Conservation (phyloP, 2,329 filamentous ascomycete genomes). For the Calonectria fujianensis region DNA sequence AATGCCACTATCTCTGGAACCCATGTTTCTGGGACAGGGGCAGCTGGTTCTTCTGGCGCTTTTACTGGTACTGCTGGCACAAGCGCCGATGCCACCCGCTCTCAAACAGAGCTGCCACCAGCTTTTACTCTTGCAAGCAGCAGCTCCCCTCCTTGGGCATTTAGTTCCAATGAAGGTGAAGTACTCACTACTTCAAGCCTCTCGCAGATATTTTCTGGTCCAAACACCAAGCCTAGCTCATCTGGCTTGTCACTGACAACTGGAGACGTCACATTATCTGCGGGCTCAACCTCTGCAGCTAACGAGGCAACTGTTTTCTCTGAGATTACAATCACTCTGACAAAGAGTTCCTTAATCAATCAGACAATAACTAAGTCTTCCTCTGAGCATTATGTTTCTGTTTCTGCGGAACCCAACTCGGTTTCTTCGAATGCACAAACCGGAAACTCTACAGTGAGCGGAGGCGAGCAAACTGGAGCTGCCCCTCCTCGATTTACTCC, state of each 20-base stretch:
- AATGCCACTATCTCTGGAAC: neutral
- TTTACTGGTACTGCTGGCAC: neutral
- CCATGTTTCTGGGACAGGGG: neutral
- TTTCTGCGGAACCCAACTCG: neutral
- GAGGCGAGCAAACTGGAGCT: neutral
- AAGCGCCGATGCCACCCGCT: neutral
- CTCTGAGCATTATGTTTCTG: neutral
- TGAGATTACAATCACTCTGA: slow-evolving; percentile 7
- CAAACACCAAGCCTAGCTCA: neutral
- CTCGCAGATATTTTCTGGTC: neutral
- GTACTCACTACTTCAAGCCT: neutral
- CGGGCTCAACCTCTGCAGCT: neutral
- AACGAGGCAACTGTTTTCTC: neutral
- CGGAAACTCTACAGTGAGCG: neutral
- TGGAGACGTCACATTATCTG: neutral
- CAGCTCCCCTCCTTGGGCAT: neutral
- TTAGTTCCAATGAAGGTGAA: neutral
- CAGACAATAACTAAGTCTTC: neutral
- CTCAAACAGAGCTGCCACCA: neutral
- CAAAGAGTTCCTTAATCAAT: neutral
- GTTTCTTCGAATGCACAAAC: neutral
- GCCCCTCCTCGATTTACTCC: neutral
- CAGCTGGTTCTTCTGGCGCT: neutral
- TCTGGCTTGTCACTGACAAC: neutral
- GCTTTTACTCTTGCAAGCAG: neutral